These are phyloP conservation scores for Yarrowia sp. DNA, from an alignment of 805 yeast species.

Conservation along the genomic window DNA sequence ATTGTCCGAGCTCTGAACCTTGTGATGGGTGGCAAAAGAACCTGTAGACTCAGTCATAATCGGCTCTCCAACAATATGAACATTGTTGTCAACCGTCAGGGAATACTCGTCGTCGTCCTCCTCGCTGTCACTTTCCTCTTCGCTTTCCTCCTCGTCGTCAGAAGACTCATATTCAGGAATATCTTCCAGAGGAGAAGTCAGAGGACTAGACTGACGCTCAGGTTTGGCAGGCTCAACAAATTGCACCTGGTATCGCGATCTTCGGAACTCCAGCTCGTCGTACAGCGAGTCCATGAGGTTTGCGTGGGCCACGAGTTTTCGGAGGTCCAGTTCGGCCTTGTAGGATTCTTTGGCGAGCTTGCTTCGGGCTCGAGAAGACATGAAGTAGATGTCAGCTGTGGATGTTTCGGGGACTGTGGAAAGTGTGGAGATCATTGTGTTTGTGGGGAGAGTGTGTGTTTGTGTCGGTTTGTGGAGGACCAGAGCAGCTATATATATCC, in stretches of 20 bases:
- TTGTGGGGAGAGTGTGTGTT: background rate
- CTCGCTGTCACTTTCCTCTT: no score
- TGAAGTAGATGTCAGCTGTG: conserved; percentile 16
- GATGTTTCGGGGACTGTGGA: conserved; percentile 1
- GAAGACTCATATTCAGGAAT: conserved; percentile 11
- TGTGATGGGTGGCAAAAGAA: conserved; percentile 11
- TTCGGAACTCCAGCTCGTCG: conserved; percentile 16
- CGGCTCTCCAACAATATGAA: background rate
- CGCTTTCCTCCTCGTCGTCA: conserved; percentile 12
- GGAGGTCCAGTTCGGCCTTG: conserved; percentile 3
- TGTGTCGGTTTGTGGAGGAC: background rate
- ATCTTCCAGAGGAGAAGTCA: background rate
- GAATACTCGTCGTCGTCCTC: background rate
- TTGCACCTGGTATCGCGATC: conserved; percentile 13
- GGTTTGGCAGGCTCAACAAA: conserved; percentile 8
- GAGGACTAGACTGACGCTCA: background rate
- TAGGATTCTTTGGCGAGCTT: conserved; percentile 10
- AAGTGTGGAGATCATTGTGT: background rate
- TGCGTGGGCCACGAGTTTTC: conserved; percentile 24
- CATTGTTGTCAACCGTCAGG: background rate
- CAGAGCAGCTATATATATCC: background rate
- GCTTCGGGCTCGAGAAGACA: conserved; percentile 9
- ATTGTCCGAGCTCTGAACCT: background rate
- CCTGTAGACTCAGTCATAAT: background rate
- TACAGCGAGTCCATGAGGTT: conserved; percentile 12